These are phyloP conservation scores for Lunasporangiospora selenospora DNA, from an alignment of 192 early-diverging fungal species.

Conservation along the genomic window DNA sequence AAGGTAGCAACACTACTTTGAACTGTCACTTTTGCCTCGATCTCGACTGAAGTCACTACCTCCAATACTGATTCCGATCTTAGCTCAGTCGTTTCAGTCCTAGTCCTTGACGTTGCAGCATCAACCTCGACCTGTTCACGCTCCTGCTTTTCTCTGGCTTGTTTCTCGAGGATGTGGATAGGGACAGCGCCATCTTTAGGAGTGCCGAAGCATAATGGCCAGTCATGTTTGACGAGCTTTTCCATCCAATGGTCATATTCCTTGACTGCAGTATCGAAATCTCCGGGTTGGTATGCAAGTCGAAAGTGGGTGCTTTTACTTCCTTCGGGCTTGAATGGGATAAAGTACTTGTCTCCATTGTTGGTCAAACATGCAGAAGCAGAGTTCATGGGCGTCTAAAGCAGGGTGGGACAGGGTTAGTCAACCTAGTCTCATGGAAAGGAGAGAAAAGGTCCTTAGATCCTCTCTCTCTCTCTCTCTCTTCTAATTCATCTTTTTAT, in stretches of 20 bases:
- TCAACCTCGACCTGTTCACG: no score
- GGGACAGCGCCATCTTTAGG: slow-evolving; percentile 50
- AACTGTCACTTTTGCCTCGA: no score
- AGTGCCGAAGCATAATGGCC: slow-evolving; percentile 86
- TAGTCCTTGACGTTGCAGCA: no score
- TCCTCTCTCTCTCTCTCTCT: no score
- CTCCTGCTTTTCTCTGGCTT: no score
- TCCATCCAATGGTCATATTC: slow-evolving; percentile 82
- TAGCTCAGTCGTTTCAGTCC: no score
- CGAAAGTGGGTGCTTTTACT: slow-evolving; percentile 75
- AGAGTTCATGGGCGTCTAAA: slow-evolving; percentile 78
- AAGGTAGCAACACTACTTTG: no score
- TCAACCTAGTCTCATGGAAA: neutral
- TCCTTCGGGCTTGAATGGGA: slow-evolving; percentile 71
- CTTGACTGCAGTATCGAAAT: slow-evolving; percentile 75
- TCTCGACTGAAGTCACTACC: no score
- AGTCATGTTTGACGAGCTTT: slow-evolving; percentile 76
- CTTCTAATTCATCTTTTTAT: no score
- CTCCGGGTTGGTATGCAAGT: slow-evolving; percentile 82
- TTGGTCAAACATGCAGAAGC: slow-evolving; percentile 79
- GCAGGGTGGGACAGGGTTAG: neutral
- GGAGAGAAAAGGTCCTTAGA: neutral
- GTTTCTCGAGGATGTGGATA: slow-evolving; percentile 33
- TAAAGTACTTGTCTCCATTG: slow-evolving; percentile 79
- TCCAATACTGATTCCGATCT: no score